A percentile compares a stretch with the other conserved stretches of the same genome.
phyloP scores from a whole-genome alignment of 1,284 basidiomycete species.

The Xanthoconium separans region DNA sequence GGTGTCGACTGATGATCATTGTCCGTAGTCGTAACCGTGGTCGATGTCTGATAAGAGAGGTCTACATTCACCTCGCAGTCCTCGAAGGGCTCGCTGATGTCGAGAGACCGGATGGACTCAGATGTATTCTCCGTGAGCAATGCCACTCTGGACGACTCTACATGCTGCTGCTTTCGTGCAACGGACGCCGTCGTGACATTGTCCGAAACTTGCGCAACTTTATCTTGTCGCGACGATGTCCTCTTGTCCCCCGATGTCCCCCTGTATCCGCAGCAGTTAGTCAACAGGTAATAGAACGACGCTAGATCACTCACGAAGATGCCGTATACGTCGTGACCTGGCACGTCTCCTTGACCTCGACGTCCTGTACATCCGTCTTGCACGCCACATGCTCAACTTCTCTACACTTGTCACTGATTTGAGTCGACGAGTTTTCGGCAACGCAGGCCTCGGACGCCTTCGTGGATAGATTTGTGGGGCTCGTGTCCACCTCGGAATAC shows the following conservation, averaged over 20 bases:
- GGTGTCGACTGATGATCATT: not conserved
- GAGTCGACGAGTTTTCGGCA: not conserved
- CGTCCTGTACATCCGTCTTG: not conserved
- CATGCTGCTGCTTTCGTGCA: not conserved
- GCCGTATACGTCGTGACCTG: not conserved
- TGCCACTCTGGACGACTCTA: not conserved
- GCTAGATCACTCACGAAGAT: constrained; percentile 8
- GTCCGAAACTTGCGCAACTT: not conserved
- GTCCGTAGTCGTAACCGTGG: not conserved
- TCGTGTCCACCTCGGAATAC: not conserved
- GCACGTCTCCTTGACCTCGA: not conserved
- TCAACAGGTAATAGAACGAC: not conserved
- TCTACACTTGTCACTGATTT: not conserved
- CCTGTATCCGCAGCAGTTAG: not conserved
- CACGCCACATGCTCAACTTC: not conserved
- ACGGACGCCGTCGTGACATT: not conserved
- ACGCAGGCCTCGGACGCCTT: not conserved
- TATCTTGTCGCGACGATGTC: not conserved
- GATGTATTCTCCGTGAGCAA: not conserved
- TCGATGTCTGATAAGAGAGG: not conserved
- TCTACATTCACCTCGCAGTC: not conserved
- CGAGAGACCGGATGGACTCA: not conserved
- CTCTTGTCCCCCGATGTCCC: not conserved
- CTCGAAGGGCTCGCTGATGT: not conserved
- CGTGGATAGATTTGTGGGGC: not conserved